phyloP scores from a whole-genome alignment of 108 stramenopile genomes.

The Skeletonema menzelii region DNA sequence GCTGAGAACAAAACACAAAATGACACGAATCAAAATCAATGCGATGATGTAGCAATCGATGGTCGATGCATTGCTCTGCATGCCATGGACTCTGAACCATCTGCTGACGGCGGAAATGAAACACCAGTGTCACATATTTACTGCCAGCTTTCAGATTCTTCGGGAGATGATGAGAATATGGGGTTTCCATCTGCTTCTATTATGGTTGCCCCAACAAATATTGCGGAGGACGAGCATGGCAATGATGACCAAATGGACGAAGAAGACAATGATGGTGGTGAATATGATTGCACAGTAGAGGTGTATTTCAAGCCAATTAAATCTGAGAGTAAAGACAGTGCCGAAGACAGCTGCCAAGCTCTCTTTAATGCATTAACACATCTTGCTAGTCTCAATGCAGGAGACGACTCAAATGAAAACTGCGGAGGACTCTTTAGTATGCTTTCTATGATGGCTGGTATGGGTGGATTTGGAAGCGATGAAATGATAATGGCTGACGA shows the following conservation, averaged over 20 bases:
- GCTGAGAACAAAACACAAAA: not conserved
- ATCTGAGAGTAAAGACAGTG: conserved; percentile 1
- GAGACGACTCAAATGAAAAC: conserved; percentile 42
- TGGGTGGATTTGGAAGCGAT: conserved; percentile 12
- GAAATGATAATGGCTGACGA: conserved; percentile 24
- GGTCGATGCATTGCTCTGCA: conserved; percentile 73
- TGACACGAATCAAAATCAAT: not conserved
- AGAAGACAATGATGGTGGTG: conserved; percentile 3
- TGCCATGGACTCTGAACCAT: conserved; percentile 50
- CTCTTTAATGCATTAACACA: conserved; percentile 68
- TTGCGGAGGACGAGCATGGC: conserved; percentile 21
- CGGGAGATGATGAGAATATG: conserved; percentile 8
- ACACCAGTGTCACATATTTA: conserved; percentile 14
- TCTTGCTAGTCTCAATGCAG: conserved; percentile 63
- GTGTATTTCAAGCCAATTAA: conserved; percentile 49
- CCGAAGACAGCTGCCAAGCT: conserved; percentile 43
- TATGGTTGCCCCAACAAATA: conserved; percentile 25
- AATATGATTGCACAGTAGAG: conserved; percentile 50
- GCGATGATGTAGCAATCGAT: conserved; percentile 60
- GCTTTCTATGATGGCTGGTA: conserved; percentile 49
- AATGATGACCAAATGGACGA: not conserved
- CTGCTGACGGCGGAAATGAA: conserved; percentile 2
- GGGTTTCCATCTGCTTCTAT: conserved; percentile 21
- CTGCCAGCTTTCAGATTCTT: conserved; percentile 30
- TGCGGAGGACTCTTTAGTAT: conserved; percentile 36